Base-by-base conservation (phyloP, 2,329 filamentous ascomycete genomes). In the Chaetomium olivaceum region DNA sequence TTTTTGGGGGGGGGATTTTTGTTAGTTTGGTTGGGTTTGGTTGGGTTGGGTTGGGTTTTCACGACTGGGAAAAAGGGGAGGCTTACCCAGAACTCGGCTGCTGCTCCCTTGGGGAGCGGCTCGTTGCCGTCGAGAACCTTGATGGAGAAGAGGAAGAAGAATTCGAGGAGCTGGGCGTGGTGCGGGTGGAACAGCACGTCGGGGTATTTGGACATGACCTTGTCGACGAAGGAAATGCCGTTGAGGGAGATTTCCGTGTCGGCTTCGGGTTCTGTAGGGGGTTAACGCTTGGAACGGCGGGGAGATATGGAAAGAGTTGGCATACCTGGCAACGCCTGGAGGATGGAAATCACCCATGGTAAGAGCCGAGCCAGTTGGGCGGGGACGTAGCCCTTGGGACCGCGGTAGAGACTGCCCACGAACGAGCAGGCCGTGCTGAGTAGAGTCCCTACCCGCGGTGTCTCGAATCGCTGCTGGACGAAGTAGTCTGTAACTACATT, bases 241-340 rank as follows among this genome's bases (percentile, higher is more conserved):
- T 88, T 87, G 69, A 93, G 89, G 1, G 91, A 82, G 12, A 94
- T 81, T 69, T 93, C 91, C 0, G 87, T 85, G 66, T 94, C 91
- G 55, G 84, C 83, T 11, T 85, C 84, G 58, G 86, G 86, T 55
- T 83, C 83, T 80, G 61, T 14, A 25, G 31, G n/a, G 6, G 9
- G 9, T 27, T 51, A 73, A 69, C 46, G 27, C 14, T 16, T 21
- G 31, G 14, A 8, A 1, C 8, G 33, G 19, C 52, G 16, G n/a
- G 59, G 39, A 59, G 14, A 52, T 25, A 23, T 11, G 21, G 7
- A 50, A 19, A 23, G 16, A 5, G 4, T 52, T 12, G 11, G 72
- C 80, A 72, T 78, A 87, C 86, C 82, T 59, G 85, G 81, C n/a
- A 93, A 80, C 39, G 83, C 81, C 68, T 85, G 82, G 48, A 93